A percentile compares a stretch with the other conserved stretches of the same genome.
phyloP scores from a whole-genome alignment of 768 basidiomycete genomes.

The Hericium erinaceus region DNA sequence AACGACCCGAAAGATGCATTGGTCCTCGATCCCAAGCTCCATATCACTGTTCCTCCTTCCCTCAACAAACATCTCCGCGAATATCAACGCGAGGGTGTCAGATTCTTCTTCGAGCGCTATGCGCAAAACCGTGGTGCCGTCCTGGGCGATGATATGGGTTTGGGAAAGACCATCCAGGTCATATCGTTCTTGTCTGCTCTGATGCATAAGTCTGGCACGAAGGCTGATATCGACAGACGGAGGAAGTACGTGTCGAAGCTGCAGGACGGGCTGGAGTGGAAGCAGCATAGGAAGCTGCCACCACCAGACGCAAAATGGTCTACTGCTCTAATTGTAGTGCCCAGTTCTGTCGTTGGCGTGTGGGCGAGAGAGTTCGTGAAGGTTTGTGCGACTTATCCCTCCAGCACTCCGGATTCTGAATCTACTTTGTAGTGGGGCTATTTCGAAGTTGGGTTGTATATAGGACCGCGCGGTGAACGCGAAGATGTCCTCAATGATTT shows the following conservation, averaged over 20 bases:
- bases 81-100: slow-evolving; percentile 83
- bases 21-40: slow-evolving; percentile 37
- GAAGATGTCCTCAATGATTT: slow-evolving; percentile 59
- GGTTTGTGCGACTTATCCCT: slow-evolving; percentile 29
- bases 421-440: slow-evolving; percentile 70
- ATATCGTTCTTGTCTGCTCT: slow-evolving; percentile 85
- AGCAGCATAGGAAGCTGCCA: slow-evolving; percentile 42
- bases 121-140: slow-evolving; percentile 62
- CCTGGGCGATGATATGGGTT: slow-evolving; percentile 95
- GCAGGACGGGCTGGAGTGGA: slow-evolving; percentile 53
- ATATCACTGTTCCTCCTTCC: slow-evolving; percentile 48
- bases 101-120: slow-evolving; percentile 74
- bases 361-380: slow-evolving; percentile 87
- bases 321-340: slow-evolving; percentile 82
- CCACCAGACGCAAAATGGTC: slow-evolving; percentile 69
- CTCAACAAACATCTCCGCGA: slow-evolving; percentile 84
- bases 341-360: slow-evolving; percentile 74
- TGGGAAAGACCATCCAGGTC: slow-evolving; percentile 93
- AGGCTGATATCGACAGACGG: slow-evolving; percentile 57
- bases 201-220: slow-evolving; percentile 72
- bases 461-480: slow-evolving; percentile 42
- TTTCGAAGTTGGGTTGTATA: slow-evolving; percentile 77
- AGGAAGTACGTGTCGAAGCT: slow-evolving; percentile 55
- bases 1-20: slow-evolving; percentile 31
- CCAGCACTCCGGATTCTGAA: not conserved